These are phyloP conservation scores for Laburnicola sp. DNA, from an alignment of 2,329 filamentous ascomycete species.

Conservation along the genomic window DNA sequence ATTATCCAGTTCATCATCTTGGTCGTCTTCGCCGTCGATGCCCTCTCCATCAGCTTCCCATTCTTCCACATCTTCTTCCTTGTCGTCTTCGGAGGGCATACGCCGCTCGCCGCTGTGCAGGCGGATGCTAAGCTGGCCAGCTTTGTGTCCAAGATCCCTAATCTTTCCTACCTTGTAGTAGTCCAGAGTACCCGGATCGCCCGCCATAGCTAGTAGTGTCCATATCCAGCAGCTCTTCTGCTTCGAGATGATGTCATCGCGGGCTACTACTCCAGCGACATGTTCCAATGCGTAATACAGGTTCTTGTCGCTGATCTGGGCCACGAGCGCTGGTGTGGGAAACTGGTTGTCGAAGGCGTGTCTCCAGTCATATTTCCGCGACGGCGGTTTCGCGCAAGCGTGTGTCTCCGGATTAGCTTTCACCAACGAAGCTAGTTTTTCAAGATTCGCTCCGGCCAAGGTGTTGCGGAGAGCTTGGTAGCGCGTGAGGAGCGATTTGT, in stretches of 20 bases:
- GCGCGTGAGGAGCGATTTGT: constrained; percentile 64
- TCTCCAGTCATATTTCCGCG: constrained; percentile 41
- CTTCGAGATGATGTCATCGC: constrained; percentile 62
- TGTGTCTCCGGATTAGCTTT: constrained; percentile 10
- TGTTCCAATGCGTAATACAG: constrained; percentile 67
- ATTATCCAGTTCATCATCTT: neutral
- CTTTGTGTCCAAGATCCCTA: constrained; percentile 77
- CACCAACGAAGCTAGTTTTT: constrained; percentile 47
- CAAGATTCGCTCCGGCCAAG: constrained; percentile 61
- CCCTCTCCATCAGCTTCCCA: constrained; percentile 5
- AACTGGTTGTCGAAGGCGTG: constrained; percentile 30
- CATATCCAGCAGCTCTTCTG: constrained; percentile 82
- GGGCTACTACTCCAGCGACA: constrained; percentile 64
- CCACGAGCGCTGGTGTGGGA: constrained; percentile 56
- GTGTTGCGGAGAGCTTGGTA: constrained; percentile 67
- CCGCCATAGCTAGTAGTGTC: constrained; percentile 75
- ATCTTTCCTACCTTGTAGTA: constrained; percentile 76
- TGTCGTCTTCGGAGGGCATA: neutral
- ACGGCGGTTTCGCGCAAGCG: constrained; percentile 29
- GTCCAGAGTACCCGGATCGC: constrained; percentile 73
- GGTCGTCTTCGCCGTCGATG: constrained; percentile 4
- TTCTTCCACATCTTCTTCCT: constrained; percentile 3
- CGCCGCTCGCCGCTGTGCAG: constrained; percentile 14
- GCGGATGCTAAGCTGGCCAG: constrained; percentile 60
- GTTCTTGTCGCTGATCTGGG: constrained; percentile 63